Base-by-base conservation (phyloP, 2,329 filamentous ascomycete genomes). In the Parastagonospora avenae region DNA sequence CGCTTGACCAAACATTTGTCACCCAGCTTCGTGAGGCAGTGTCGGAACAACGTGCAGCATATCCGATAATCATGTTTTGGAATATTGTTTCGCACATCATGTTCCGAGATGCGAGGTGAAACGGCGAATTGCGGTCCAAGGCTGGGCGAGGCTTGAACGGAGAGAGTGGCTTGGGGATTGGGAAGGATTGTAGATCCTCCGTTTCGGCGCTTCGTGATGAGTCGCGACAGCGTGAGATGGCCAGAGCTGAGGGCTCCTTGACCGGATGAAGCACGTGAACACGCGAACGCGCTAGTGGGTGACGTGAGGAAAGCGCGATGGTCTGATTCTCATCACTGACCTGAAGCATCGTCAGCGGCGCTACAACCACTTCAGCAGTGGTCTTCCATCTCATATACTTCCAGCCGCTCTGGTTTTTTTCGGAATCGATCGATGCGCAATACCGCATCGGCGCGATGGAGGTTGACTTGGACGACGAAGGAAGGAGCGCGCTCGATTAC, bases 401-500 rank as follows among this genome's bases (percentile, higher is more conserved):
- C 31, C 30, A 36, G 30, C 33, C 4, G 19, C 5, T 3, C 19
- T 24, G 19, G 19, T 24, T 24, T 3, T 24, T 24, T 3, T 24
- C 19, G 19, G 19, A 3, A 3, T 24, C 3, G 19, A 24, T 24
- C 19, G 19, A 24, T 24, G 19, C 19, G 19, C 19, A 24, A 24
- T 24, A 5, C 10, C 8, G 14, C 30, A 15, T 24, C 11, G 11
- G 31, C 48, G 48, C 10, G 8, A 66, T 62, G 62, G 60, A 66
- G 32, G 50, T 62, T 8, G 50, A 64, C 15, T 45, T 59, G 6
- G 52, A 59, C 28, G 56, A 64, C 7, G 52, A 55, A 16, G 72
- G 75, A n/a, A 67, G 68, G 12, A 73, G 73, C 15, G 57, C 77
- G 6, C 63, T 81, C 7, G 75, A 80, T 14, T 82, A 81, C 55